Percentiles rank a stretch among this genome's conserved stretches.
These are phyloP conservation scores for Beauveria sp. DNA, from an alignment of 2,329 filamentous ascomycete species.

Conservation along the genomic window DNA sequence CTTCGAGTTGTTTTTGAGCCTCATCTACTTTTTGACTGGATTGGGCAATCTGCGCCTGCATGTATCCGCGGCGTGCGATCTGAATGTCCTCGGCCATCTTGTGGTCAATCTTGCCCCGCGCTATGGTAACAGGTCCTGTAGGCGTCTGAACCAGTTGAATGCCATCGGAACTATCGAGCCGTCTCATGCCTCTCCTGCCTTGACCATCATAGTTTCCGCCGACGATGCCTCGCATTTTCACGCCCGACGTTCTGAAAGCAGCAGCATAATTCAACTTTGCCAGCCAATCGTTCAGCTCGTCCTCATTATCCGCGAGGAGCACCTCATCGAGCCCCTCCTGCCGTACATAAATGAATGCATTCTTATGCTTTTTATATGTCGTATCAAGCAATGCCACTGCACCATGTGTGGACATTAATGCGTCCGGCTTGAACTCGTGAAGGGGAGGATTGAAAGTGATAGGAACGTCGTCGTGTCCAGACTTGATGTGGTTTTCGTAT, in stretches of 20 bases:
- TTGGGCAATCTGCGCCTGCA: constrained; percentile 76
- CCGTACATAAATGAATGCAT: constrained; percentile 85
- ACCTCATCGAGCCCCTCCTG: constrained; percentile 84
- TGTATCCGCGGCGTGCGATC: constrained; percentile 71
- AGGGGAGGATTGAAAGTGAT: constrained; percentile 87
- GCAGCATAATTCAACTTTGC: constrained; percentile 94
- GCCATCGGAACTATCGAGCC: constrained; percentile 57
- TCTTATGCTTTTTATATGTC: constrained; percentile 89
- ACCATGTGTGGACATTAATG: constrained; percentile 85
- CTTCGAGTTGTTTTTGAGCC: constrained; percentile 71
- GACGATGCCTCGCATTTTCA: constrained; percentile 81
- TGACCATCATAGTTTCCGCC: constrained; percentile 83
- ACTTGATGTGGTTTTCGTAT: constrained; percentile 72
- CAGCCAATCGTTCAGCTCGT: constrained; percentile 94
- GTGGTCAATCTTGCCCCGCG: constrained; percentile 65
- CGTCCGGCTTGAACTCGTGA: constrained; percentile 88
- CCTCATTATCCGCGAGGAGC: constrained; percentile 81
- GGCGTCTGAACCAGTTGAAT: constrained; percentile 59
- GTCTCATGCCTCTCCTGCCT: constrained; percentile 60
- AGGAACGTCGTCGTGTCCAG: constrained; percentile 65
- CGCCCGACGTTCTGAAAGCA: constrained; percentile 84
- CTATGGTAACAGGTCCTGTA: constrained; percentile 65
- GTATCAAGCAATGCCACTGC: constrained; percentile 82
- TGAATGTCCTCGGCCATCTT: constrained; percentile 84
- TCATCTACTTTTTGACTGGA: constrained; percentile 69